Conservation (phyloP, 129 eudicot species). For the Pulicaria dysenterica region DNA sequence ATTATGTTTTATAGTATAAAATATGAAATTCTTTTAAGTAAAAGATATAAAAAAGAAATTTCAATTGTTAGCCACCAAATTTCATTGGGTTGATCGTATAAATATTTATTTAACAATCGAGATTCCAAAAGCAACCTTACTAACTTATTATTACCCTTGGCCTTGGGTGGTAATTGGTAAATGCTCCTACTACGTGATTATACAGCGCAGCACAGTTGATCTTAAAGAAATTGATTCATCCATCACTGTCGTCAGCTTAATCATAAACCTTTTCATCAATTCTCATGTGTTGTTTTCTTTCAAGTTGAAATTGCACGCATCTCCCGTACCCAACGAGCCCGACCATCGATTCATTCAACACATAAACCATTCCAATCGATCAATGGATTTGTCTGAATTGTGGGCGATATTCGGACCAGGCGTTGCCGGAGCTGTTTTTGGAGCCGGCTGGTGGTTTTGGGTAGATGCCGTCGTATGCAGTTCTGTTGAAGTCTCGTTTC, state of each 20-base stretch:
- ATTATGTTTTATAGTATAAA: too few relatives aligned
- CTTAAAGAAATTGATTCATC: conserved; percentile 13
- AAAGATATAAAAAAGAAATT: too few relatives aligned
- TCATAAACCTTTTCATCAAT: conserved; percentile 10
- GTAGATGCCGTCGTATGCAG: conserved; percentile 98
- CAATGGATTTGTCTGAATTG: conserved; percentile 72
- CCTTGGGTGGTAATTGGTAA: too few relatives aligned
- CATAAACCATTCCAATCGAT: background rate
- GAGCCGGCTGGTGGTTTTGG: conserved; percentile 99
- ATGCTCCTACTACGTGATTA: too few relatives aligned
- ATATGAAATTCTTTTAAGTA: too few relatives aligned
- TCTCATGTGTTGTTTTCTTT: conserved; percentile 4
- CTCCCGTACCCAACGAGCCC: conserved; percentile 7
- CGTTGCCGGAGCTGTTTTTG: conserved; percentile 91
- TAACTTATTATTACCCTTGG: too few relatives aligned
- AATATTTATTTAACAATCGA: too few relatives aligned
- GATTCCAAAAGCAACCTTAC: too few relatives aligned
- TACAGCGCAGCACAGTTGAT: conserved; percentile 8
- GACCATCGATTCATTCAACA: background rate
- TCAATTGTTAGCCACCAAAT: too few relatives aligned
- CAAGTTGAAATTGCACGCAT: conserved; percentile 20
- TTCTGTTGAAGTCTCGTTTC: conserved; percentile 69
- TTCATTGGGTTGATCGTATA: too few relatives aligned
- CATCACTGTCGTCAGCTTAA: conserved; percentile 10
- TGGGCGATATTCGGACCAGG: conserved; percentile 95